A percentile compares a stretch with the other conserved stretches of the same genome.
Conservation (phyloP, 2,329 filamentous ascomycete genomes). For the Neopestalotiopsis sp. region DNA sequence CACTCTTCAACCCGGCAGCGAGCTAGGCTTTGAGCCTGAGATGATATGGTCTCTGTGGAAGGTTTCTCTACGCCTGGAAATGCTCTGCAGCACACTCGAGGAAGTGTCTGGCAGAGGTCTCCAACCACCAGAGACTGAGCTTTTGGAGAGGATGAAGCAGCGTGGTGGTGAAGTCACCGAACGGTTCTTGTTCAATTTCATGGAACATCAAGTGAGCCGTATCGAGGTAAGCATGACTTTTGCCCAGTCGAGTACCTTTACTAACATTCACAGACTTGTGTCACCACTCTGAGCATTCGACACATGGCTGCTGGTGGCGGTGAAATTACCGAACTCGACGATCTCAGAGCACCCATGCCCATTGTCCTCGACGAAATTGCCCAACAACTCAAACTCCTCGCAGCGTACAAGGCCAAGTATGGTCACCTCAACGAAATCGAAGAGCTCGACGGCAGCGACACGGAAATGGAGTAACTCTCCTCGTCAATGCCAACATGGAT, state of each 20-base stretch:
- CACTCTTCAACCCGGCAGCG: conserved; percentile 65
- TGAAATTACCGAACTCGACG: conserved; percentile 65
- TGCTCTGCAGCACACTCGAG: conserved; percentile 90
- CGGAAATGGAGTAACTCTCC: conserved; percentile 37
- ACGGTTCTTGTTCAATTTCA: conserved; percentile 83
- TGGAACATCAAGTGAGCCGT: conserved; percentile 93
- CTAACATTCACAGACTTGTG: conserved; percentile 69
- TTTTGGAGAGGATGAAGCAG: conserved; percentile 72
- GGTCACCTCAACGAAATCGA: conserved; percentile 47
- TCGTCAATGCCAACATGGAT: conserved; percentile 7
- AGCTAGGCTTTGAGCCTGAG: conserved; percentile 80
- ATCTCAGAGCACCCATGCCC: conserved; percentile 79
- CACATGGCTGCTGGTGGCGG: conserved; percentile 77
- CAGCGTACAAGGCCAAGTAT: conserved; percentile 62
- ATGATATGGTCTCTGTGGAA: conserved; percentile 90
- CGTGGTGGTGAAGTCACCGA: conserved; percentile 87
- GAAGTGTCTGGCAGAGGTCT: conserved; percentile 66
- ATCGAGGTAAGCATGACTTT: conserved; percentile 75
- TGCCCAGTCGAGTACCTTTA: background rate
- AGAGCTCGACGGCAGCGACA: conserved; percentile 40
- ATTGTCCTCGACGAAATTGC: conserved; percentile 70
- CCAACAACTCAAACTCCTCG: conserved; percentile 67
- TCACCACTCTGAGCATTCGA: conserved; percentile 79
- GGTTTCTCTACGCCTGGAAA: conserved; percentile 86
- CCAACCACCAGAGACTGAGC: conserved; percentile 80